Percentiles rank a stretch among this genome's conserved stretches.
Conservation (phyloP, 2,329 filamentous ascomycete species). For the Xylaria sp. region DNA sequence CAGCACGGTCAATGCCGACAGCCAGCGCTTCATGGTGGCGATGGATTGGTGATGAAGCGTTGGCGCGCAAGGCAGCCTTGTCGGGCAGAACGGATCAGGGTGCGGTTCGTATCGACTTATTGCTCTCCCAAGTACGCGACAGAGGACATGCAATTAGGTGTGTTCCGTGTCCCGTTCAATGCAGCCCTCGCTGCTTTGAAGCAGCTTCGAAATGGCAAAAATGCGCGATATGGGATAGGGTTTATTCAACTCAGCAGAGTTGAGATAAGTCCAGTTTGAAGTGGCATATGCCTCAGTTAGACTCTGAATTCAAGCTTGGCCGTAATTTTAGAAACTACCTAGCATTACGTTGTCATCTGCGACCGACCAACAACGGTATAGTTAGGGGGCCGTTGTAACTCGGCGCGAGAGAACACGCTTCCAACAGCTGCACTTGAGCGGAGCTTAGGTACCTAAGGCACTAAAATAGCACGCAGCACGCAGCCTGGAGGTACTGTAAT, state of each 20-base stretch:
- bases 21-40: conserved; percentile 64
- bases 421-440: too few species aligned
- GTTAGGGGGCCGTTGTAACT: not conserved
- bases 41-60: conserved; percentile 33
- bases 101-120: conserved; percentile 27
- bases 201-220: conserved; percentile 13
- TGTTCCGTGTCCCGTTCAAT: not conserved
- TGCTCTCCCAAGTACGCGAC: conserved; percentile 6
- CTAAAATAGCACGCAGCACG: too few species aligned
- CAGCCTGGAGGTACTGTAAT: too few species aligned
- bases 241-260: conserved; percentile 17
- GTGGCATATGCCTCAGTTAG: conserved; percentile 8
- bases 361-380: not conserved
- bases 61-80: conserved; percentile 47
- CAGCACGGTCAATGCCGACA: conserved; percentile 61
- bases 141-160: not conserved
- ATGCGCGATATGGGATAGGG: conserved; percentile 14
- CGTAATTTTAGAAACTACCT: conserved; percentile 25
- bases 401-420: not conserved
- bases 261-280: not conserved
- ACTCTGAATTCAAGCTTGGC: conserved; percentile 14
- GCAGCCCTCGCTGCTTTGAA: not conserved
- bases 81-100: conserved; percentile 40
- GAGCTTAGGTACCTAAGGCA: too few species aligned
- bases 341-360: conserved; percentile 28